Percentiles rank a stretch among this genome's conserved stretches.
Evolutionary conservation across 1,284 basidiomycete species (phyloP).

Genomic region (Apiotrichum veenhuisii): DNA sequence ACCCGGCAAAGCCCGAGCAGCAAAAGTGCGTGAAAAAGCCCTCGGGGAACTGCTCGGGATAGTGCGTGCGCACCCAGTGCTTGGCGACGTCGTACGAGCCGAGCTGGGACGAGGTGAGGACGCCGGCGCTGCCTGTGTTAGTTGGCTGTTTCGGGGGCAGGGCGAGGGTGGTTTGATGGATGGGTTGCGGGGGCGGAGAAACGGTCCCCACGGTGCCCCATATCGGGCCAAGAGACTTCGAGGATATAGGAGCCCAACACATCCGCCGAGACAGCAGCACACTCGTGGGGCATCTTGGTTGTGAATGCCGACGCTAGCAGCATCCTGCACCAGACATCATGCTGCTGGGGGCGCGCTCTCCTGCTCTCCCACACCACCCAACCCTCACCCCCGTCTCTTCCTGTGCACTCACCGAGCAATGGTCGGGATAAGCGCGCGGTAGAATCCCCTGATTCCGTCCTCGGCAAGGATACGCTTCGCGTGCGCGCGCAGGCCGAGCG

Average conservation of each 20-base stretch:
- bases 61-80: slow-evolving; percentile 20
- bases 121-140: slow-evolving; percentile 8
- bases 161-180: not conserved
- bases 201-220: too few relatives aligned
- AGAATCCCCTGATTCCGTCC: slow-evolving; percentile 16
- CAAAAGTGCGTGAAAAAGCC: slow-evolving; percentile 16
- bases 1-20: slow-evolving; percentile 21
- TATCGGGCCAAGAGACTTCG: too few relatives aligned
- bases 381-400: too few relatives aligned
- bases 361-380: not conserved
- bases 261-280: too few relatives aligned
- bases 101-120: slow-evolving; percentile 21
- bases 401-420: slow-evolving; percentile 15
- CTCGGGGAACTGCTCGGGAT: slow-evolving; percentile 15
- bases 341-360: too few relatives aligned
- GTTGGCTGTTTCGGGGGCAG: not conserved
- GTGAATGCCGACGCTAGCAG: too few relatives aligned
- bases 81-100: slow-evolving; percentile 22
- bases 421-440: slow-evolving; percentile 14
- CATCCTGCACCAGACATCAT: too few relatives aligned
- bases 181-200: too few relatives aligned
- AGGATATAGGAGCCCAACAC: too few relatives aligned
- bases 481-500: slow-evolving; percentile 6
- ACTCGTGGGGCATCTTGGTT: too few relatives aligned
- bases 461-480: slow-evolving; percentile 7